These are phyloP conservation scores for Tardiomyces depauwii DNA, from an alignment of 1,139 yeast genomes.

Conservation along the genomic window DNA sequence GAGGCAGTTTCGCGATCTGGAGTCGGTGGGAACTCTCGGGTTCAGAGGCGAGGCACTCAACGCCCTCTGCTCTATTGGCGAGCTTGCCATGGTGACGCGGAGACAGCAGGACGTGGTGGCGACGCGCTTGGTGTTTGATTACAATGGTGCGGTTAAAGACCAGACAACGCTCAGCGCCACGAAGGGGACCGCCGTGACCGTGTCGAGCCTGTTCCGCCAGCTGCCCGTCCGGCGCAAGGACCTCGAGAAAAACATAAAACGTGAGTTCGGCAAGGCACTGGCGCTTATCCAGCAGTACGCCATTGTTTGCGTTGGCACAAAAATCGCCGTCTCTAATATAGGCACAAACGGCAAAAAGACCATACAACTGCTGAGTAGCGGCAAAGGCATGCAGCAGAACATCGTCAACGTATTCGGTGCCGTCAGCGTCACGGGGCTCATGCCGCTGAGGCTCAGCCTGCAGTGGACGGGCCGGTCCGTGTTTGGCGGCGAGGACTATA, in stretches of 20 bases:
- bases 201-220: constrained; percentile 39
- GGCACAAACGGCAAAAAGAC: constrained; percentile 39
- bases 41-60: constrained; percentile 24
- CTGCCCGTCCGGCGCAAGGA: constrained; percentile 62
- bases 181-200: constrained; percentile 43
- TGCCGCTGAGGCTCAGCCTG: constrained; percentile 30
- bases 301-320: constrained; percentile 44
- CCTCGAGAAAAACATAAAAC: constrained; percentile 51
- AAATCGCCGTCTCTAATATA: constrained; percentile 48
- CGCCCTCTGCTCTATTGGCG: constrained; percentile 12
- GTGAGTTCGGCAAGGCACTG: constrained; percentile 62
- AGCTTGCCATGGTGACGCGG: neutral
- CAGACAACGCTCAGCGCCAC: constrained; percentile 6
- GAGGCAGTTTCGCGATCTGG: constrained; percentile 40
- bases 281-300: constrained; percentile 57
- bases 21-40: constrained; percentile 27
- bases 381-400: constrained; percentile 35
- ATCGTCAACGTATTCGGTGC: constrained; percentile 63
- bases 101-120: constrained; percentile 2
- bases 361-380: constrained; percentile 31
- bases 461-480: constrained; percentile 7
- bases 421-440: constrained; percentile 46
- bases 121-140: constrained; percentile 4
- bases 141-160: constrained; percentile 5
- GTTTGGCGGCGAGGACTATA: constrained; percentile 1